Percentiles rank a stretch among this genome's conserved stretches.
These are phyloP conservation scores for Penicillium diatomitis DNA, from an alignment of 495 filamentous ascomycete genomes.

Conservation along the genomic window DNA sequence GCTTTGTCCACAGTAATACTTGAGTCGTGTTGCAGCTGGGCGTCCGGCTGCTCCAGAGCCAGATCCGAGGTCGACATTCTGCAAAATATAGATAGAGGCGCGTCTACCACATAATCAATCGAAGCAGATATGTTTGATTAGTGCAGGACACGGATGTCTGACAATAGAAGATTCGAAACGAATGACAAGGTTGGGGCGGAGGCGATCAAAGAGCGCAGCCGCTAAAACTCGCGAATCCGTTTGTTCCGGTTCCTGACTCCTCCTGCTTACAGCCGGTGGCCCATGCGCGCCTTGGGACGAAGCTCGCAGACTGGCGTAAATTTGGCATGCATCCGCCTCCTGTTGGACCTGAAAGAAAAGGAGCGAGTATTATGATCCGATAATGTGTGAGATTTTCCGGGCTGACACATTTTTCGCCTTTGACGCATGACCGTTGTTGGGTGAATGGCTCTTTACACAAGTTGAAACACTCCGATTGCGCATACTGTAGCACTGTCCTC, in stretches of 20 bases:
- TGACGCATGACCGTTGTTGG: neutral
- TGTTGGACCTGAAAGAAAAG: no score
- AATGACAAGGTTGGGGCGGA: constrained; percentile 14
- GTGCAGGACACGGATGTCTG: no score
- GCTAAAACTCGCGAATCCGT: constrained; percentile 1
- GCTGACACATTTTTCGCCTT: no score
- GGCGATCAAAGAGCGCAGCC: constrained; percentile 3
- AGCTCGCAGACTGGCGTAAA: no score
- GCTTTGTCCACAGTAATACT: constrained; percentile 48
- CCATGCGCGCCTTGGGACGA: constrained; percentile 7
- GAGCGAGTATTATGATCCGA: no score
- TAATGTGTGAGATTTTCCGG: no score
- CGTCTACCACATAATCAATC: neutral
- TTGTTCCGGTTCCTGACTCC: constrained; percentile 8
- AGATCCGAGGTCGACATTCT: constrained; percentile 20
- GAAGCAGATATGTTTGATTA: neutral
- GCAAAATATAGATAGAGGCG: constrained; percentile 2
- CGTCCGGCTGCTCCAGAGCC: constrained; percentile 14
- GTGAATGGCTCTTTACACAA: neutral
- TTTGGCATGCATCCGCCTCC: no score
- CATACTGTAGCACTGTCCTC: neutral
- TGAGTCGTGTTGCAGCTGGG: constrained; percentile 25
- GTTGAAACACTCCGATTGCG: neutral
- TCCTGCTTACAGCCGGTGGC: constrained; percentile 1
- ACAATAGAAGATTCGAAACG: constrained; percentile 2